phyloP scores from a whole-genome alignment of 2,329 filamentous ascomycete species.

The Colletotrichum sp. region DNA sequence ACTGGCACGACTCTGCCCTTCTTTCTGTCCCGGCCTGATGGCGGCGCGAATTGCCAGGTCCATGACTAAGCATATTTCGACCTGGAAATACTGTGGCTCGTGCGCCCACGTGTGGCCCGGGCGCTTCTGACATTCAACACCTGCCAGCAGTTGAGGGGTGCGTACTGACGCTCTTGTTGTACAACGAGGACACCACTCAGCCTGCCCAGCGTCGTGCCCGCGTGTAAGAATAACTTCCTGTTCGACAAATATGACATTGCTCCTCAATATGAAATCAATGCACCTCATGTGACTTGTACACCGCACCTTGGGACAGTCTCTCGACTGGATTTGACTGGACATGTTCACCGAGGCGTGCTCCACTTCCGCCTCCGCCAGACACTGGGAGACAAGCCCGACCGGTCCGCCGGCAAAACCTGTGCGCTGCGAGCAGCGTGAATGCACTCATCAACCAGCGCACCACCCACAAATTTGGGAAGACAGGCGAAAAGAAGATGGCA shows the following conservation, averaged over 20 bases:
- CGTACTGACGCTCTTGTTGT: not conserved
- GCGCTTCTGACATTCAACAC: not conserved
- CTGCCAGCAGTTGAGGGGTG: not conserved
- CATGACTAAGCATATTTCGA: not conserved
- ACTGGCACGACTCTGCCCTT: not conserved
- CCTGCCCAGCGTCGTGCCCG: no score
- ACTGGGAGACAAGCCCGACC: not conserved
- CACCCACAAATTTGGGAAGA: not conserved
- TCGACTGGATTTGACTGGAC: not conserved
- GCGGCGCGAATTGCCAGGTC: not conserved
- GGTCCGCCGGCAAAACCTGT: not conserved
- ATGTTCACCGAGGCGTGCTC: not conserved
- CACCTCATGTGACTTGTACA: no score
- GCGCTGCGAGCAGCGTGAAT: not conserved
- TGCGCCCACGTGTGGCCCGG: not conserved
- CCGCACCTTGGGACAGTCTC: no score
- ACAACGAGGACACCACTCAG: no score
- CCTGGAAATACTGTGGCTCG: not conserved
- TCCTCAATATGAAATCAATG: no score
- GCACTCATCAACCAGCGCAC: not conserved
- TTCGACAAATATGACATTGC: no score
- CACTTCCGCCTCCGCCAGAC: not conserved
- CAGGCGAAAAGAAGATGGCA: not conserved
- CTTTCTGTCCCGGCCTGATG: not conserved
- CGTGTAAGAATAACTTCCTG: no score